Conservation (phyloP, 495 filamentous ascomycete species). For the Xylaria venustula region DNA sequence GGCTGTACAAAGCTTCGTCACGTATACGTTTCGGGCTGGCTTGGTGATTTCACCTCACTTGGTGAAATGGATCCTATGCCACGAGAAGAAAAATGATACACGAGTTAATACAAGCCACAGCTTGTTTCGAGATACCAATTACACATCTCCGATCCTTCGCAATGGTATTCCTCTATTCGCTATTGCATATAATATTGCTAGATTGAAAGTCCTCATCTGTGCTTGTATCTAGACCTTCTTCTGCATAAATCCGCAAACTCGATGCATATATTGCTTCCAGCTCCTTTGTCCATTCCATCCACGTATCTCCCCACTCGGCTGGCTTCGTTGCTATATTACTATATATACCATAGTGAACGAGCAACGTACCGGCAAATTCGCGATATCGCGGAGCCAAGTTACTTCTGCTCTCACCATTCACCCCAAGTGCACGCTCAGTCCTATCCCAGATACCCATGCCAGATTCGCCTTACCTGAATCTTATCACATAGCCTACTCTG, state of each 20-base stretch:
- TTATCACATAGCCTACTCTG: too few species aligned
- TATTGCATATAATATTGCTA: background rate
- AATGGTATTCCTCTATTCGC: background rate
- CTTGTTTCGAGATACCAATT: constrained; percentile 10
- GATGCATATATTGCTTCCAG: background rate
- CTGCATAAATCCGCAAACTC: background rate
- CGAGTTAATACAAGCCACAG: constrained; percentile 17
- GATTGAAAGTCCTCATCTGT: background rate
- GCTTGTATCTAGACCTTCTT: background rate
- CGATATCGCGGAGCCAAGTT: too few species aligned
- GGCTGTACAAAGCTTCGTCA: constrained; percentile 6
- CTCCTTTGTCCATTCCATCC: background rate
- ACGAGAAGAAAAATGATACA: constrained; percentile 13
- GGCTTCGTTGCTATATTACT: too few species aligned
- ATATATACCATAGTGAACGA: too few species aligned
- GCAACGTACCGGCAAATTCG: too few species aligned
- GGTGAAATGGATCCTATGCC: constrained; percentile 6
- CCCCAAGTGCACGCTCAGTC: too few species aligned
- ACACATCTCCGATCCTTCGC: background rate
- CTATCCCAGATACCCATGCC: too few species aligned
- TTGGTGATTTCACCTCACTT: constrained; percentile 9
- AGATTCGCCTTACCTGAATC: too few species aligned
- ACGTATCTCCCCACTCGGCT: background rate
- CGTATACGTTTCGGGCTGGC: constrained; percentile 7
- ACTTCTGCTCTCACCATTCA: too few species aligned